Conservation (phyloP, 495 filamentous ascomycete genomes). For the Xylaria palmicola region DNA sequence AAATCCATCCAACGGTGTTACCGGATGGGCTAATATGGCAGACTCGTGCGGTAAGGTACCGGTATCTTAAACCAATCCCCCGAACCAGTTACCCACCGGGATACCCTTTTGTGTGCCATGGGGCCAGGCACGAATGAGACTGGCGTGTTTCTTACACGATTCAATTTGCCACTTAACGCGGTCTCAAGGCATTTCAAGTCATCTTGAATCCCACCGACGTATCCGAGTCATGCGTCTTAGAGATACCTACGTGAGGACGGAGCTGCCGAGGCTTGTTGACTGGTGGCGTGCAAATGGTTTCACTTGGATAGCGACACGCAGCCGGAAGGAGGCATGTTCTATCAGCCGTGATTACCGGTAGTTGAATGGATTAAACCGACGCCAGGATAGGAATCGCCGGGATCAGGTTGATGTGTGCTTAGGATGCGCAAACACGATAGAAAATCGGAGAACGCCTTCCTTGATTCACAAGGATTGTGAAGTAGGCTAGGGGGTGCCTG, state of each 20-base stretch:
- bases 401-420: not conserved
- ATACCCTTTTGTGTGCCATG: not conserved
- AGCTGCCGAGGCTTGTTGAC: constrained; percentile 4
- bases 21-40: constrained; percentile 5
- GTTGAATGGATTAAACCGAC: not conserved
- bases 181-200: not conserved
- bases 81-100: not conserved
- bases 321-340: not conserved
- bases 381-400: too few relatives aligned
- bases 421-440: not conserved
- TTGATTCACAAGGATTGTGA: not conserved
- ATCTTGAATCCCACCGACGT: constrained; percentile 1
- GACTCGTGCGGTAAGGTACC: too few relatives aligned
- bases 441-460: not conserved
- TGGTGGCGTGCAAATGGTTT: not conserved
- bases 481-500: not conserved
- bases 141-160: constrained; percentile 9
- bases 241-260: not conserved
- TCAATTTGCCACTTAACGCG: constrained; percentile 4
- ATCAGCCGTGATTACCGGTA: not conserved
- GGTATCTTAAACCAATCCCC: not conserved
- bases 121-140: not conserved
- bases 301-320: not conserved
- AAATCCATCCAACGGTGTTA: constrained; percentile 7
- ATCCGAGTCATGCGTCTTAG: not conserved